phyloP scores from a whole-genome alignment of 164 flowering plant genomes.

The Nelumbo lutea region DNA sequence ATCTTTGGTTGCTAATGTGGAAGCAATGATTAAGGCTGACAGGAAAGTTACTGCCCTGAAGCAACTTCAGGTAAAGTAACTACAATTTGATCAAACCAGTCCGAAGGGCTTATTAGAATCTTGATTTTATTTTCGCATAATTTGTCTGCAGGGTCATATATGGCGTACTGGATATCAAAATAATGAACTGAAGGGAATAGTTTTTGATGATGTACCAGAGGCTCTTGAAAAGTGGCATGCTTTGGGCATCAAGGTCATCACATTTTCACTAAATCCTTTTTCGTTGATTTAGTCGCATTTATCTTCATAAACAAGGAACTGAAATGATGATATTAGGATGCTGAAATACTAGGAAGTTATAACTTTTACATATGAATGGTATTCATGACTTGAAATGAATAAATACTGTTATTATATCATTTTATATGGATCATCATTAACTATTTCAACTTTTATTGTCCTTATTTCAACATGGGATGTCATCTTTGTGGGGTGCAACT shows the following conservation, averaged over 20 bases:
- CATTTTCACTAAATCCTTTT: not conserved
- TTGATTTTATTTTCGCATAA: not conserved
- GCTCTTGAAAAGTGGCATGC: slow-evolving; percentile 84
- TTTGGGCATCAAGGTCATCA: slow-evolving; percentile 66
- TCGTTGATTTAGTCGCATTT: not conserved
- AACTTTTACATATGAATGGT: not conserved
- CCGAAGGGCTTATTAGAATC: not conserved
- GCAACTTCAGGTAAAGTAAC: slow-evolving; percentile 64
- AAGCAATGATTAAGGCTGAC: slow-evolving; percentile 94
- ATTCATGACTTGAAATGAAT: not conserved
- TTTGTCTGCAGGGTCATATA: slow-evolving; percentile 73
- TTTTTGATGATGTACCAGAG: slow-evolving; percentile 88
- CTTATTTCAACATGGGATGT: not conserved
- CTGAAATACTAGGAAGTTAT: not conserved
- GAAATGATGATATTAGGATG: not conserved
- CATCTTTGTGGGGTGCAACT: too few relatives aligned
- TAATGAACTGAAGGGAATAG: slow-evolving; percentile 67
- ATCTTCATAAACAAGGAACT: not conserved
- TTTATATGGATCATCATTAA: not conserved
- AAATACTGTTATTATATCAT: too few relatives aligned
- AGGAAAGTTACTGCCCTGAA: slow-evolving; percentile 86
- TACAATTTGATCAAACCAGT: not conserved
- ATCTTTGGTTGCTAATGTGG: slow-evolving; percentile 83
- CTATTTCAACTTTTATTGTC: not conserved
- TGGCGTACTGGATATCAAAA: slow-evolving; percentile 88